A percentile compares a stretch with the other conserved stretches of the same genome.
Evolutionary conservation across 805 yeast genomes (phyloP).

Genomic region (Cyberlindnera japonica): DNA sequence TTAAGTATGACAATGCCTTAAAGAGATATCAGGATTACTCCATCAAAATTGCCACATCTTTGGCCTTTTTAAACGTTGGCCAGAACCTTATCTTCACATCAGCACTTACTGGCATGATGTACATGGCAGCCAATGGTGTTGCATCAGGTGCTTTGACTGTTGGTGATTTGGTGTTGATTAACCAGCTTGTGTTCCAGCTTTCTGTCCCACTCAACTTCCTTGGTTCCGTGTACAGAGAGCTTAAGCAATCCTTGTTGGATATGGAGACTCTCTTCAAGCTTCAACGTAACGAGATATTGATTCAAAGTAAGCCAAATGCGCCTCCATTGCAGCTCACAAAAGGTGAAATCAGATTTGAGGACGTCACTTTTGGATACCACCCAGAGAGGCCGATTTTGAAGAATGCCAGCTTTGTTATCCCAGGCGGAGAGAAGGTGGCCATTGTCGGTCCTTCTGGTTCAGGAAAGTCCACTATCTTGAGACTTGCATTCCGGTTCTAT

Average conservation of each 20-base stretch:
- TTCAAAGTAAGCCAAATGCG: slow-evolving; percentile 61
- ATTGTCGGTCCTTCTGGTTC: slow-evolving; percentile 96
- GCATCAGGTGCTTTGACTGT: slow-evolving; percentile 77
- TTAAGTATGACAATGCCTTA: slow-evolving; percentile 75
- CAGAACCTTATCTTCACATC: slow-evolving; percentile 78
- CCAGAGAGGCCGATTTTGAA: slow-evolving; percentile 81
- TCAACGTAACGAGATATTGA: slow-evolving; percentile 67
- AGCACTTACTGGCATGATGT: slow-evolving; percentile 96
- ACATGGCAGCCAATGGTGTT: slow-evolving; percentile 95
- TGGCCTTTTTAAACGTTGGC: slow-evolving; percentile 75
- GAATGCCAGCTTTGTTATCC: slow-evolving; percentile 79
- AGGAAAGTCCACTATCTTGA: slow-evolving; percentile 87
- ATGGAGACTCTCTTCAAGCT: slow-evolving; percentile 93
- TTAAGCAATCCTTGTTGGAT: slow-evolving; percentile 88
- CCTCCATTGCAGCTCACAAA: slow-evolving; percentile 49
- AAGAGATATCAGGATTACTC: slow-evolving; percentile 63
- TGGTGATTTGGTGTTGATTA: slow-evolving; percentile 91
- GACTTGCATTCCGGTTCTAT: slow-evolving; percentile 83
- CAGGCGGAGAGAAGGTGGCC: slow-evolving; percentile 89
- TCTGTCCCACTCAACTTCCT: slow-evolving; percentile 92
- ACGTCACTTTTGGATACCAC: slow-evolving; percentile 89
- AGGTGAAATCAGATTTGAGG: slow-evolving; percentile 79
- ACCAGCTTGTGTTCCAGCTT: slow-evolving; percentile 93
- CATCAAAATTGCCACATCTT: slow-evolving; percentile 78
- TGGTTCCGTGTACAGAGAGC: slow-evolving; percentile 93